phyloP scores from a whole-genome alignment of 106 monocot species.

The Dendrobium chrysotoxum region DNA sequence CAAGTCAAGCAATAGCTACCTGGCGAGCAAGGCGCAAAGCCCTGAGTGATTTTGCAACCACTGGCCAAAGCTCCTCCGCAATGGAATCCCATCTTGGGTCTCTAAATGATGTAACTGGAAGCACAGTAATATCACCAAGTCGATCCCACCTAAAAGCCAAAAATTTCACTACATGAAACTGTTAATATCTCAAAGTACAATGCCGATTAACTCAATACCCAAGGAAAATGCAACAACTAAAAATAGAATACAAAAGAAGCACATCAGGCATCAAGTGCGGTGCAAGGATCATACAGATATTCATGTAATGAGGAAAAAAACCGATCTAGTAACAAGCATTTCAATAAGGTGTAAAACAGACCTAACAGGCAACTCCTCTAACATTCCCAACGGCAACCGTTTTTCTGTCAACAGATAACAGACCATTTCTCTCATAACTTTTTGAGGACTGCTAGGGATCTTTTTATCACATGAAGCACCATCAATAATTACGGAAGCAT shows the following conservation, averaged over 20 bases:
- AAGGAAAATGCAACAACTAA: neutral
- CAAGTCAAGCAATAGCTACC: constrained; percentile 29
- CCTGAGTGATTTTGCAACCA: constrained; percentile 70
- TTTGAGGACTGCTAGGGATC: constrained; percentile 37
- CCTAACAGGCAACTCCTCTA: constrained; percentile 81
- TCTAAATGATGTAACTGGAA: constrained; percentile 84
- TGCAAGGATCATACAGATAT: neutral
- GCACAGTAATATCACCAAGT: constrained; percentile 84
- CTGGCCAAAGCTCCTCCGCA: constrained; percentile 70
- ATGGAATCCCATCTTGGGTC: constrained; percentile 72
- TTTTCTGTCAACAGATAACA: constrained; percentile 44
- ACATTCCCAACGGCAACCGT: constrained; percentile 30
- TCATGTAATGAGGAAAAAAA: neutral
- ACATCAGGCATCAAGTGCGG: neutral
- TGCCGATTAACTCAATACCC: neutral
- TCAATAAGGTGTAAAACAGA: constrained; percentile 10
- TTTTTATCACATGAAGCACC: constrained; percentile 30
- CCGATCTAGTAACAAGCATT: neutral
- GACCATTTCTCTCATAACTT: constrained; percentile 58
- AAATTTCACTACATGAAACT: neutral
- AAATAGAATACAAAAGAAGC: neutral
- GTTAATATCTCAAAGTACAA: neutral
- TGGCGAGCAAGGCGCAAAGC: constrained; percentile 84
- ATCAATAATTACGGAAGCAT: constrained; percentile 34
- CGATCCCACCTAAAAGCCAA: constrained; percentile 72